These are phyloP conservation scores for Calocybe gangraenosa DNA, from an alignment of 768 basidiomycete genomes.

Conservation along the genomic window DNA sequence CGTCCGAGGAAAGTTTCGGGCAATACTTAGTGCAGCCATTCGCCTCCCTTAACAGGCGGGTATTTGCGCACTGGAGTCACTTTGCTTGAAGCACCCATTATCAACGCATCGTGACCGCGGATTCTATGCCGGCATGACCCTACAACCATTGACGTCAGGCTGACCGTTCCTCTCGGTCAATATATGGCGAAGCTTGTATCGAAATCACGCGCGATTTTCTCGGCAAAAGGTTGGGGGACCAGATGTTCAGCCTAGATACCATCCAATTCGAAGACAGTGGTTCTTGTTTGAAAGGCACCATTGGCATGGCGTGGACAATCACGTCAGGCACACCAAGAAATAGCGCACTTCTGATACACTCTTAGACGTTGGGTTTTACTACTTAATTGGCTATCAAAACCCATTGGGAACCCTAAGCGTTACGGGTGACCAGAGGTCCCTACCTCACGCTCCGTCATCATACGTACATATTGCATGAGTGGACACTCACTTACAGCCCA, in stretches of 20 bases:
- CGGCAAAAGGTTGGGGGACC: slow-evolving; percentile 11
- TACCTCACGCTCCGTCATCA: no score
- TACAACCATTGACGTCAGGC: slow-evolving; percentile 8
- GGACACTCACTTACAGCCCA: no score
- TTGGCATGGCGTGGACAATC: not conserved
- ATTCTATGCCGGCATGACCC: slow-evolving; percentile 1
- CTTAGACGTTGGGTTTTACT: not conserved
- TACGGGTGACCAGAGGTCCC: no score
- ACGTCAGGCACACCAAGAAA: slow-evolving; percentile 12
- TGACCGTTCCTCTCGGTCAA: slow-evolving; percentile 5
- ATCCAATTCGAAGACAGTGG: not conserved
- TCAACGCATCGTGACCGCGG: slow-evolving; percentile 7
- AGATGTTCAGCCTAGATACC: slow-evolving; percentile 5
- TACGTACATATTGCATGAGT: no score
- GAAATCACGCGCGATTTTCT: slow-evolving; percentile 9
- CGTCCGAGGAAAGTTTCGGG: slow-evolving; percentile 10
- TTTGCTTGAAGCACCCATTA: not conserved
- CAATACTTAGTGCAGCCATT: not conserved
- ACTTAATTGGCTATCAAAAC: not conserved
- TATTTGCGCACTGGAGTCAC: no score
- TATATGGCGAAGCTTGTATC: not conserved
- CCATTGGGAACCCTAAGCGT: not conserved
- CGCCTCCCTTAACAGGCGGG: slow-evolving; percentile 9
- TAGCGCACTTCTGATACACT: slow-evolving; percentile 7
- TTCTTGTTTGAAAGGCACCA: slow-evolving; percentile 6